Evolutionary conservation across 495 filamentous ascomycete genomes (phyloP), one percentile per base, ranked within the genome.

Genomic region (Hypoxylon lienhwacheense): DNA sequence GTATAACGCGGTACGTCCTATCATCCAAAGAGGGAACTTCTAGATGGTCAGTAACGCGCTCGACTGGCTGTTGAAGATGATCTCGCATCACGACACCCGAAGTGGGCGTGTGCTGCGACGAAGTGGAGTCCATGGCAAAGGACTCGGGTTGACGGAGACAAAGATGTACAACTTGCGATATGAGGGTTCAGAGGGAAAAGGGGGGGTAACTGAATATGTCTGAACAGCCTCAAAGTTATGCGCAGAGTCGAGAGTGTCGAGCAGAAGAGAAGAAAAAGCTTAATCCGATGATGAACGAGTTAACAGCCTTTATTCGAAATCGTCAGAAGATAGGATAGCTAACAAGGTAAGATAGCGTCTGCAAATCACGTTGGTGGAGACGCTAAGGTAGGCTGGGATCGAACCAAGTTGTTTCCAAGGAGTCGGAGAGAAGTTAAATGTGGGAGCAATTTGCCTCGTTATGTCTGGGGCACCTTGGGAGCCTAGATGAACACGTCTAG

Each of bases 1-100:
- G 80, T 53, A 97, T 85, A 60, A 99, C 90, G 25, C 91, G 79
- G 67, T 99, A 99, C 2, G 80, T 81, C 14, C 93, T 82, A 66
- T 96, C 85, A 67, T 98, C 93, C 26, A 97, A 77, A 49, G 85
- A 86, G 2, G 93, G 92, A 54, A 85, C 87, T 75, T 97, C 90
- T 37, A 99, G 71, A 26, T 79, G 66, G 69, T 96, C 89, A 25
- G 91, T 84, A 49, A 98, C 74, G 49, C 83, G 76, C 66, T 87
- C 80, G 55, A 85, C 81, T 6, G 79, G 74, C 40, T 73, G 50
- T 55, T 53, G 61, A n/a, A 52, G 21, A 37, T 59, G 50, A 36
- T 58, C 59, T 57, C 55, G 62, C 61, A 56, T 65, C 53, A 62
- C 48, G 63, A 53, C 34, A 14, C 29, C 35, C 11, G 41, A 36